A percentile compares a stretch with the other conserved stretches of the same genome.
These are phyloP conservation scores for Ceratonia siliqua DNA, from an alignment of 306 rosid genomes.

Conservation along the genomic window DNA sequence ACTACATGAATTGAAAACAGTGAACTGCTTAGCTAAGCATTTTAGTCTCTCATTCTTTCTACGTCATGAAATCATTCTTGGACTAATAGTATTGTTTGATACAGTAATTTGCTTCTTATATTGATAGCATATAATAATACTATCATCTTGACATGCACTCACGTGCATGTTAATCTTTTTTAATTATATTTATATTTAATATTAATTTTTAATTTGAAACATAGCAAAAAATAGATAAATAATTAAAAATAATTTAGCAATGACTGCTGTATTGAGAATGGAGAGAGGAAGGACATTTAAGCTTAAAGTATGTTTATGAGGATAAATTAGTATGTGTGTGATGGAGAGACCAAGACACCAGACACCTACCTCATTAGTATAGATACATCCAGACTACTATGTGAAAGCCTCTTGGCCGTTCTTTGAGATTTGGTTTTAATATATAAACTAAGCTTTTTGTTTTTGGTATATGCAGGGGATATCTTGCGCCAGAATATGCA, in stretches of 20 bases:
- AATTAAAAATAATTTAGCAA: background rate
- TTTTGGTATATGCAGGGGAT: conserved; percentile 62
- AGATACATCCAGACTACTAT: background rate
- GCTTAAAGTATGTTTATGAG: background rate
- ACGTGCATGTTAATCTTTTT: background rate
- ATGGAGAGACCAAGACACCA: background rate
- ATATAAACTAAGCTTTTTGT: background rate
- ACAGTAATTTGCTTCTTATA: background rate
- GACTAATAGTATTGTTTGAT: background rate
- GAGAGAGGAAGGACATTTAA: background rate
- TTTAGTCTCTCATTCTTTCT: background rate
- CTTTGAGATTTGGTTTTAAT: conserved; percentile 1
- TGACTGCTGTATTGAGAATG: background rate
- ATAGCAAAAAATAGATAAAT: background rate
- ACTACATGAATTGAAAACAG: background rate
- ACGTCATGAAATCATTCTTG: background rate
- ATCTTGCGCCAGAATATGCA: conserved; percentile 93
- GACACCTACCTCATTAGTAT: background rate
- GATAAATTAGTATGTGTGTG: background rate
- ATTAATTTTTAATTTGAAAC: background rate
- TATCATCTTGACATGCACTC: background rate
- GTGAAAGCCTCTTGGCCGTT: conserved; percentile 4
- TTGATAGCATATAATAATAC: background rate
- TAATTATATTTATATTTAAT: background rate
- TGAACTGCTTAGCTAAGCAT: background rate